Conservation (phyloP, 352 stramenopile species). For the Phytopythium oedochilum region DNA sequence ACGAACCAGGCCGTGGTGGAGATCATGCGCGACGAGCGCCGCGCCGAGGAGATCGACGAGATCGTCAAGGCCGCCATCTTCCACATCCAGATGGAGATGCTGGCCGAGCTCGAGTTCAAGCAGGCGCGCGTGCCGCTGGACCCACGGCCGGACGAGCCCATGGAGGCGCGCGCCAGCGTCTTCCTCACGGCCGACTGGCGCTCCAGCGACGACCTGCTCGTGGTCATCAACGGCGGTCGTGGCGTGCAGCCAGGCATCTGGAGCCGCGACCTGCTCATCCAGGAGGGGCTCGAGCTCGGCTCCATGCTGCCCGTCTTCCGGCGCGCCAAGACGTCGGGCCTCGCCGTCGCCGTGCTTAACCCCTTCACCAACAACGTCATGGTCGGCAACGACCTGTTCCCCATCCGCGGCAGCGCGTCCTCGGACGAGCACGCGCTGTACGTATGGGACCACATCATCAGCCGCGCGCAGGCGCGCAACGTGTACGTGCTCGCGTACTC, state of each 20-base stretch:
- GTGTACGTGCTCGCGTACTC: slow-evolving; percentile 68
- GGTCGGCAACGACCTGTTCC: slow-evolving; percentile 40
- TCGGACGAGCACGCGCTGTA: slow-evolving; percentile 71
- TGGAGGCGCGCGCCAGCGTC: slow-evolving; percentile 61
- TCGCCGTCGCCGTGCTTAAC: slow-evolving; percentile 63
- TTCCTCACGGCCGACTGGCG: slow-evolving; percentile 72
- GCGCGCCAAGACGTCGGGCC: slow-evolving; percentile 30
- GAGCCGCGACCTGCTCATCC: slow-evolving; percentile 71
- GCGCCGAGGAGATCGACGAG: slow-evolving; percentile 63
- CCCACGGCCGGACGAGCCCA: slow-evolving; percentile 46
- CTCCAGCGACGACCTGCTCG: slow-evolving; percentile 46
- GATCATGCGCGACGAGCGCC: slow-evolving; percentile 70
- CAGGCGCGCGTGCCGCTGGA: slow-evolving; percentile 66
- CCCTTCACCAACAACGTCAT: slow-evolving; percentile 74
- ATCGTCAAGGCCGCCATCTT: slow-evolving; percentile 83
- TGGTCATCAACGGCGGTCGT: slow-evolving; percentile 67
- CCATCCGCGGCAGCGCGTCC: slow-evolving; percentile 54
- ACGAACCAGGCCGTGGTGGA: slow-evolving; percentile 73
- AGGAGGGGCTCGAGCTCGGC: slow-evolving; percentile 67
- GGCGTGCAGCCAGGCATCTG: slow-evolving; percentile 73
- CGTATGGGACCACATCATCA: slow-evolving; percentile 75
- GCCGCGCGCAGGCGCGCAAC: slow-evolving; percentile 45
- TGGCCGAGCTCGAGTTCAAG: slow-evolving; percentile 72
- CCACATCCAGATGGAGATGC: slow-evolving; percentile 83
- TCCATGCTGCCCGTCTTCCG: slow-evolving; percentile 76